A percentile compares a stretch with the other conserved stretches of the same genome.
Evolutionary conservation across 495 filamentous ascomycete species (phyloP).

Genomic region (Penicillium pulvis): DNA sequence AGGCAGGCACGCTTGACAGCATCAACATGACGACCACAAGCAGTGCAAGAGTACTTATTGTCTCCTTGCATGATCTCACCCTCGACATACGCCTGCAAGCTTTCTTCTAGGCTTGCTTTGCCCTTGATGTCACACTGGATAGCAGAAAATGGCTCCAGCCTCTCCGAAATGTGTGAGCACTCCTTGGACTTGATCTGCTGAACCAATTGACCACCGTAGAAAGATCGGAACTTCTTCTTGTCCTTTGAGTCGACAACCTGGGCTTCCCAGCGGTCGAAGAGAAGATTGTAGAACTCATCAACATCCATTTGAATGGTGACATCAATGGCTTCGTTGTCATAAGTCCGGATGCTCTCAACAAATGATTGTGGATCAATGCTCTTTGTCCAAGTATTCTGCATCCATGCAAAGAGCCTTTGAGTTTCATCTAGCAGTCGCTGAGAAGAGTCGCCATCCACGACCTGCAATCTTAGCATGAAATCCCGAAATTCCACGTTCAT

Average conservation of each 20-base stretch:
- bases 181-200: constrained; percentile 96
- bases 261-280: constrained; percentile 89
- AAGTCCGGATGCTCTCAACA: constrained; percentile 75
- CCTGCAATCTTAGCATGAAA: constrained; percentile 72
- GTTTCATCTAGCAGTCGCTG: constrained; percentile 76
- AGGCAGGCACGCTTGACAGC: constrained; percentile 93
- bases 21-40: constrained; percentile 86
- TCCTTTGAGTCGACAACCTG: constrained; percentile 68
- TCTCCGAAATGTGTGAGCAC: constrained; percentile 90
- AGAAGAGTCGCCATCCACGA: constrained; percentile 52
- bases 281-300: constrained; percentile 93
- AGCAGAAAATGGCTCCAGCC: constrained; percentile 87
- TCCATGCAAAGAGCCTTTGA: constrained; percentile 76
- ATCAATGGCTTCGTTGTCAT: constrained; percentile 84
- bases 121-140: constrained; percentile 98
- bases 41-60: constrained; percentile 97
- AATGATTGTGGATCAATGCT: constrained; percentile 72
- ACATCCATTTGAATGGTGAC: constrained; percentile 94
- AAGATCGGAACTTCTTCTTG: constrained; percentile 76
- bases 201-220: constrained; percentile 89
- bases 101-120: constrained; percentile 80
- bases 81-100: constrained; percentile 89
- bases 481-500: constrained; percentile 90
- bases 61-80: constrained; percentile 98
- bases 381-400: constrained; percentile 80